phyloP scores from a whole-genome alignment of 257 asterid genomes.

The Datura wrightii region DNA sequence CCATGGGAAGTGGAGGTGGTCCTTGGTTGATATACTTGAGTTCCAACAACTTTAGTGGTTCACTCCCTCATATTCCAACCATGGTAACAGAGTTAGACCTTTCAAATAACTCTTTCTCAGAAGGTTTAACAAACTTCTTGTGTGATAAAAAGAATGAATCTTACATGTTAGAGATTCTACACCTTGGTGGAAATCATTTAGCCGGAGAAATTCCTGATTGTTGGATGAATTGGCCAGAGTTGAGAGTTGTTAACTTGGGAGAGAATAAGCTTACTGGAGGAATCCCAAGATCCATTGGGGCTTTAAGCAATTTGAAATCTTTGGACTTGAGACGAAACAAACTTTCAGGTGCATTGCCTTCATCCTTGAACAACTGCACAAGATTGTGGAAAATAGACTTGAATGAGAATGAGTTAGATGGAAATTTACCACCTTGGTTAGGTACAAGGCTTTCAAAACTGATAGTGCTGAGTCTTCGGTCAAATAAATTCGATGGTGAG shows the following conservation, averaged over 20 bases:
- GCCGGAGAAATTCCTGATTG: slow-evolving; percentile 45
- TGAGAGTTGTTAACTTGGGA: slow-evolving; percentile 29
- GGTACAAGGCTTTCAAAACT: slow-evolving; percentile 33
- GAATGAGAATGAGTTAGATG: slow-evolving; percentile 38
- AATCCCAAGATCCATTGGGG: slow-evolving; percentile 41
- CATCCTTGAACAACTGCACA: slow-evolving; percentile 35
- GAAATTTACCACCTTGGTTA: slow-evolving; percentile 43
- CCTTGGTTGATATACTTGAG: slow-evolving; percentile 34
- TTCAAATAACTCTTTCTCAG: slow-evolving; percentile 40
- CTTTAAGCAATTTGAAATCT: slow-evolving; percentile 32
- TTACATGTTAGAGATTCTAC: slow-evolving; percentile 24
- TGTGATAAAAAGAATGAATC: slow-evolving; percentile 19
- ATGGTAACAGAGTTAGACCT: slow-evolving; percentile 33
- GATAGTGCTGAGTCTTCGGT: slow-evolving; percentile 36
- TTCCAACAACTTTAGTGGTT: slow-evolving; percentile 45
- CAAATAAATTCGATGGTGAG: slow-evolving; percentile 40
- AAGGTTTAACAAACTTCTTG: slow-evolving; percentile 34
- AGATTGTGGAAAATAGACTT: slow-evolving; percentile 34
- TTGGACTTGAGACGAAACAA: slow-evolving; percentile 37
- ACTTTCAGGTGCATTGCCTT: slow-evolving; percentile 39
- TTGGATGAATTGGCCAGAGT: slow-evolving; percentile 32
- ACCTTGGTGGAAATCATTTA: slow-evolving; percentile 39
- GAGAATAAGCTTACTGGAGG: slow-evolving; percentile 42
- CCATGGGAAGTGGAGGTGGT: slow-evolving; percentile 31
- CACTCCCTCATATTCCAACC: slow-evolving; percentile 34